These are phyloP conservation scores for Curvularia hawaiiensis DNA, from an alignment of 2,329 filamentous ascomycete species.

Conservation along the genomic window DNA sequence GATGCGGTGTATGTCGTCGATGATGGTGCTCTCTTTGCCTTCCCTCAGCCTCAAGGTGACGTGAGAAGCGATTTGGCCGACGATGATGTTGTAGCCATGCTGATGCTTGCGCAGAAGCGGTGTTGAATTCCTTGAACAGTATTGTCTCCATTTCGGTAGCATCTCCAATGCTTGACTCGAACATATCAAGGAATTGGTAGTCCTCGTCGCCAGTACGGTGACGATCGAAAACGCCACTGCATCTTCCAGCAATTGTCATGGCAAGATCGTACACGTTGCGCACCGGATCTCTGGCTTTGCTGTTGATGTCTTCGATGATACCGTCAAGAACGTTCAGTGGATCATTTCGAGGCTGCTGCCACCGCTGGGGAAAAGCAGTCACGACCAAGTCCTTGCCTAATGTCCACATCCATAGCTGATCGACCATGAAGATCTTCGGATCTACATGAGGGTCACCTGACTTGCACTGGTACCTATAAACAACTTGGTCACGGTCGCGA, in stretches of 20 bases:
- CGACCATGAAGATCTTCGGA: conserved; percentile 70
- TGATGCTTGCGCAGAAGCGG: conserved; percentile 62
- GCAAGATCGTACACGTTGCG: conserved; percentile 67
- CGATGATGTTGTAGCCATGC: conserved; percentile 59
- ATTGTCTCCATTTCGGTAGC: conserved; percentile 57
- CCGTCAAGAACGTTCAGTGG: conserved; percentile 67
- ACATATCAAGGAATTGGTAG: conserved; percentile 71
- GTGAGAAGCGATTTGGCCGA: conserved; percentile 46
- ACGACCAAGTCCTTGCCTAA: conserved; percentile 64
- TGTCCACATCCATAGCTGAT: conserved; percentile 71
- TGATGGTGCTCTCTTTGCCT: conserved; percentile 40
- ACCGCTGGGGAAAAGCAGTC: conserved; percentile 63
- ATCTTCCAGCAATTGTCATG: conserved; percentile 64
- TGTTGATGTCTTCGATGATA: conserved; percentile 69
- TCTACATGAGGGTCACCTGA: conserved; percentile 47
- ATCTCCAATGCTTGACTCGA: conserved; percentile 65
- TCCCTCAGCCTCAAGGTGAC: conserved; percentile 43
- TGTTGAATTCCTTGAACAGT: conserved; percentile 66
- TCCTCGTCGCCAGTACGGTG: conserved; percentile 63
- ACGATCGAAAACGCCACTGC: conserved; percentile 65
- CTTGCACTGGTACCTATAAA: conserved; percentile 63
- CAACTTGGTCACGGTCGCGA: conserved; percentile 67
- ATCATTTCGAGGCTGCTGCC: conserved; percentile 66
- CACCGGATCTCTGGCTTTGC: conserved; percentile 65
- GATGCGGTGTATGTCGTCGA: conserved; percentile 32